Evolutionary conservation across 495 filamentous ascomycete genomes (phyloP), one percentile per base, ranked within the genome.

Genomic region (Cairneyella variabilis): DNA sequence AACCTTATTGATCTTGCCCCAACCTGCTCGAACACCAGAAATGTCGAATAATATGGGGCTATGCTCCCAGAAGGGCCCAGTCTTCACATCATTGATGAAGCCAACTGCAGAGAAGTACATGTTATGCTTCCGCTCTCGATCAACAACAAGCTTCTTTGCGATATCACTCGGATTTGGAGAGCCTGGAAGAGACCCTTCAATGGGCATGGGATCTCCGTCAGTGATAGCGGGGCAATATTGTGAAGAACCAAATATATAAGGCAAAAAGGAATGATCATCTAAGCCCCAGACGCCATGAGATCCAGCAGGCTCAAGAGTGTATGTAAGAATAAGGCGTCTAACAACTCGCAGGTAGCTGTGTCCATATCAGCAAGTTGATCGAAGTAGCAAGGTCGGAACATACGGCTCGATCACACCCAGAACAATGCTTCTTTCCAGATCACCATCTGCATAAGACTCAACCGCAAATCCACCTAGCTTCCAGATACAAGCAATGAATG

Each of bases 21-120:
- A 99, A 27, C 93, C 95, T 48, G 86, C 79, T 52, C 77, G 81
- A 51, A 99, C 83, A 16, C 93, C 93, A 3, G 87, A 92, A 27
- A 99, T 91, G 69, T 99, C 95, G 64, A 83, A 99, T 16, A 99
- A 75, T 64, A 95, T 91, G 2, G 90, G 95, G 53, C 89, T 95
- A 63, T 99, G 93, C 61, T 97, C 93, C 95, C 93, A 97, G 69
- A 99, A 99, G 1, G 95, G 93, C 0, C 93, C 93, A 48, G 75
- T 90, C 67, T 99, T 99, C 46, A 99, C 93, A 71, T 97, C 95
- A 66, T 96, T 86, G 63, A 99, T 97, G 71, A 99, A 99, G 8
- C 89, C 91, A 56, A 99, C 79, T n/a, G 93, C 95, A n/a, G 84
- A 85, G 74, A 97, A 99, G 68, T 99, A 99, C 75, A 99, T 80